Evolutionary conservation across 257 asterid species (phyloP), one percentile per base, ranked within the genome.

Genomic region (Leptodermis oblonga): DNA sequence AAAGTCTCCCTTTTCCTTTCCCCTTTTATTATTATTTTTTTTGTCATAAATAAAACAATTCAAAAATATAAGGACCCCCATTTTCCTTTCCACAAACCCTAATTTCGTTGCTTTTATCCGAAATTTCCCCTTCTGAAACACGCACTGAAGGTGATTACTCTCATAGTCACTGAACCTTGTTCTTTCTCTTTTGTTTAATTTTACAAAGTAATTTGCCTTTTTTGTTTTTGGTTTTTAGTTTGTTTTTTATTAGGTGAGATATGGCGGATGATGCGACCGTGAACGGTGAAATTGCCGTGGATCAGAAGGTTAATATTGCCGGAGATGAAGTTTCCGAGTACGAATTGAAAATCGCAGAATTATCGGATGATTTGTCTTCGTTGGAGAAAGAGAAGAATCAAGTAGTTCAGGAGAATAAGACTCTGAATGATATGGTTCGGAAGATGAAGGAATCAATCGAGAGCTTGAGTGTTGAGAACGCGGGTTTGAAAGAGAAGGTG

Each of bases 181-280:
- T 28, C 4, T 26, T 13, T 54, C 11, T 3, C 7, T 33, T 37
- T 39, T 46, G 15, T n/a, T 55, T 0, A 1, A 8, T 36, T 25
- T 53, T 36, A 18, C 1, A 1, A 2, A 15, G 43, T 14, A 10
- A 3, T 37, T 69, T 25, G n/a, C 30, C 23, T 56, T 69, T 23
- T 39, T 3, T 12, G 58, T 30, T 66, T 20, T 41, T 56, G 7
- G 4, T 11, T 42, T 59, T 43, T 28, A 28, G 26, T 41, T 56
- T 46, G 10, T 8, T 28, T 60, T 31, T 28, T 66, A 28, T 4
- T 51, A 76, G 80, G 68, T 51, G 34, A 58, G 42, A 61, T 23
- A 86, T 90, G 92, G 92, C 88, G 30, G 96, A 87, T 46, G 85
- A 82, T 68, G 37, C 79, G 17, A 46, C 65, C 64, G 73, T 62